Conservation (phyloP, 768 basidiomycete genomes). For the Lactifluus volemus region DNA sequence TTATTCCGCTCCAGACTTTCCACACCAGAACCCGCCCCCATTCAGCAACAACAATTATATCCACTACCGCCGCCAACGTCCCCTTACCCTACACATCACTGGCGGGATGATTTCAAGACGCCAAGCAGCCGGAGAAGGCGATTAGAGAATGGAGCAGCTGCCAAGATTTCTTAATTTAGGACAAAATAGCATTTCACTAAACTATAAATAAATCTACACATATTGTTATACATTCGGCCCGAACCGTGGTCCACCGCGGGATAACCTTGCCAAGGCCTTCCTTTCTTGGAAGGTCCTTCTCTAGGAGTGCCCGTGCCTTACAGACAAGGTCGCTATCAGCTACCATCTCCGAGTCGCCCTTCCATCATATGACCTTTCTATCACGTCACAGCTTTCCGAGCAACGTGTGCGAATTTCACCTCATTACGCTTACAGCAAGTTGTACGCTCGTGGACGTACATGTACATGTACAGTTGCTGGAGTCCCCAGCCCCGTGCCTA, state of each 20-base stretch:
- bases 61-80: slow-evolving; percentile 18
- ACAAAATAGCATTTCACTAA: background rate
- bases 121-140: slow-evolving; percentile 19
- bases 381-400: slow-evolving; percentile 14
- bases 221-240: slow-evolving; percentile 4
- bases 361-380: slow-evolving; percentile 11
- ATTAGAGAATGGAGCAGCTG: slow-evolving; percentile 16
- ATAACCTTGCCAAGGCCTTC: background rate
- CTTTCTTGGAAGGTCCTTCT: background rate
- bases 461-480: background rate
- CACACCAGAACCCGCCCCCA: slow-evolving; percentile 21
- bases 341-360: slow-evolving; percentile 13
- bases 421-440: background rate
- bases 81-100: slow-evolving; percentile 11
- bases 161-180: slow-evolving; percentile 14
- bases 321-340: slow-evolving; percentile 8
- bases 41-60: slow-evolving; percentile 14
- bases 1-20: slow-evolving; percentile 65
- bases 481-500: slow-evolving; percentile 1
- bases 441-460: background rate
- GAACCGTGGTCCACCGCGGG: background rate
- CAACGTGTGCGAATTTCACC: background rate
- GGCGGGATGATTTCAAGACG: slow-evolving; percentile 22
- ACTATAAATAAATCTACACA: background rate
- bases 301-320: background rate